Evolutionary conservation across 441 rosid species (phyloP).

Genomic region (Populus trichocarpa): DNA sequence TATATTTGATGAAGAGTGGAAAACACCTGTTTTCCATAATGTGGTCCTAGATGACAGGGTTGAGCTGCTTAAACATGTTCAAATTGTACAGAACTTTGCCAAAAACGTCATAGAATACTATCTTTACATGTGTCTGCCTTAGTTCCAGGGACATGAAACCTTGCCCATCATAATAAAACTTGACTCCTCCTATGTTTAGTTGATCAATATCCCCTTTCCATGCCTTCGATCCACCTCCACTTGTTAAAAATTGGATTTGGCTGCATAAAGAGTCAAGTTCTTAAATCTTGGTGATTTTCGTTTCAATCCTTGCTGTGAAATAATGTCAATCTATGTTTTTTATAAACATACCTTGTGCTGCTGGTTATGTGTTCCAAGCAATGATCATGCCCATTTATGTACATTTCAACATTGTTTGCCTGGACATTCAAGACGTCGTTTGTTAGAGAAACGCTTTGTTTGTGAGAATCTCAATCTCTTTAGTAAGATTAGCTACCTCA

Average conservation of each 20-base stretch:
- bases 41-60: neutral
- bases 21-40: neutral
- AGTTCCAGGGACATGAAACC: constrained; percentile 38
- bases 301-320: neutral
- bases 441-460: neutral
- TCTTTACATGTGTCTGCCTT: constrained; percentile 17
- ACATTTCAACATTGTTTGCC: constrained; percentile 34
- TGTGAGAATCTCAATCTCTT: neutral
- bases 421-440: neutral
- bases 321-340: neutral
- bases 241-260: constrained; percentile 36
- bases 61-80: constrained; percentile 14
- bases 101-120: constrained; percentile 31
- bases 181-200: constrained; percentile 14
- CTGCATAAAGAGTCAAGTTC: constrained; percentile 8
- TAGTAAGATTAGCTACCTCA: constrained; percentile 19
- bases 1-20: neutral
- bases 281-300: too few relatives aligned
- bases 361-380: constrained; percentile 42
- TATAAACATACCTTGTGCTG: constrained; percentile 23
- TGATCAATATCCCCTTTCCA: constrained; percentile 33
- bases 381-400: constrained; percentile 59
- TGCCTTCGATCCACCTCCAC: constrained; percentile 52
- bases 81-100: constrained; percentile 33
- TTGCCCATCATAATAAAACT: constrained; percentile 43